These are phyloP conservation scores for Exophiala sp. DNA, from an alignment of 2,329 filamentous ascomycete species.

Conservation along the genomic window DNA sequence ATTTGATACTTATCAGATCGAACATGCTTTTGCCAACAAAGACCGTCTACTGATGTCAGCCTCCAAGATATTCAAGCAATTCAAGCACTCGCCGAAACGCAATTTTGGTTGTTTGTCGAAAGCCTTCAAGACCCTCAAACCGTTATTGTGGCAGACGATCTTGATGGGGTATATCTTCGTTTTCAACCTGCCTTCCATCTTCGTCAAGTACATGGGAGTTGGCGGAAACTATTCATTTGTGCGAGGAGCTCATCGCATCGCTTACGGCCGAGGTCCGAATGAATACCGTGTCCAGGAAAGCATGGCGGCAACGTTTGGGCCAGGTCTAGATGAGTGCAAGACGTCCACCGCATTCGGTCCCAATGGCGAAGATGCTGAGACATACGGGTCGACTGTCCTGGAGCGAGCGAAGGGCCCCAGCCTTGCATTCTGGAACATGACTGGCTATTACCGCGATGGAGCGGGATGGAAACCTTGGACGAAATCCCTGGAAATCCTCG, in stretches of 20 bases:
- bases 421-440: constrained; percentile 46
- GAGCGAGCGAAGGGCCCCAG: constrained; percentile 35
- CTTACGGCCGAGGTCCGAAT: constrained; percentile 34
- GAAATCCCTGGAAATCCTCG: constrained; percentile 48
- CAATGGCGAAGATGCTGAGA: constrained; percentile 22
- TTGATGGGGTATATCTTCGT: constrained; percentile 52
- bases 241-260: constrained; percentile 37
- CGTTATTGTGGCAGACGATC: constrained; percentile 44
- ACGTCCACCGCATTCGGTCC: constrained; percentile 28
- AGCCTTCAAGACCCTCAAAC: constrained; percentile 40
- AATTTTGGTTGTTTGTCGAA: constrained; percentile 43
- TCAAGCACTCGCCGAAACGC: constrained; percentile 40
- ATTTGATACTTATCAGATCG: constrained; percentile 33
- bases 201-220: constrained; percentile 42
- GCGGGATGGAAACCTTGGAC: constrained; percentile 44
- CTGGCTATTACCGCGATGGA: constrained; percentile 51
- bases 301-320: constrained; percentile 49
- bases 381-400: constrained; percentile 40
- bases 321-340: constrained; percentile 42
- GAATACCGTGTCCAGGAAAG: constrained; percentile 41
- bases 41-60: constrained; percentile 39
- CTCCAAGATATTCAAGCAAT: constrained; percentile 48
- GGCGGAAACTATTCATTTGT: constrained; percentile 49
- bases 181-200: constrained; percentile 45
- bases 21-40: constrained; percentile 41